These are phyloP conservation scores for Geotrichum phurueaensis DNA, from an alignment of 1,139 yeast species.

Conservation along the genomic window DNA sequence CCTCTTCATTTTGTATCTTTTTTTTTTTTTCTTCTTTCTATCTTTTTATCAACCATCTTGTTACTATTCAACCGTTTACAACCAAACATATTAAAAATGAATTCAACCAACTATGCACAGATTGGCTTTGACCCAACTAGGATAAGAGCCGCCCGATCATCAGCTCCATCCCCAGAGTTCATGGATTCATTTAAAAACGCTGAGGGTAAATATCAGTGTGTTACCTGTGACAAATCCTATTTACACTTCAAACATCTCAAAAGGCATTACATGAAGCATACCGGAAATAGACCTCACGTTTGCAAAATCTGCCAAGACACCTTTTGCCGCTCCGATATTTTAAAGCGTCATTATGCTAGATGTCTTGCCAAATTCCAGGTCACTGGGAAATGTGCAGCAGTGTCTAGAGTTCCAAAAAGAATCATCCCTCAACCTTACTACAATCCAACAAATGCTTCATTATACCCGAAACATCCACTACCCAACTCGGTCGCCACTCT, in stretches of 20 bases:
- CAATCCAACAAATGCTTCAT: neutral
- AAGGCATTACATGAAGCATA: conserved; percentile 20
- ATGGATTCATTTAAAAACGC: conserved; percentile 19
- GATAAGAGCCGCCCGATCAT: neutral
- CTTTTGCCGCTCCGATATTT: conserved; percentile 19
- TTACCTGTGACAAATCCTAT: conserved; percentile 17
- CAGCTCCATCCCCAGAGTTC: conserved; percentile 13
- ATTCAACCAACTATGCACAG: neutral
- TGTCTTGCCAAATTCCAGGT: conserved; percentile 22
- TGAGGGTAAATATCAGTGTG: conserved; percentile 25
- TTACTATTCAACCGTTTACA: neutral
- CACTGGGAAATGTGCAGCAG: conserved; percentile 22
- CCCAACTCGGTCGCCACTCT: neutral
- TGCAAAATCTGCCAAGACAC: conserved; percentile 19
- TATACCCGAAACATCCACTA: neutral
- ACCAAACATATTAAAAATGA: neutral
- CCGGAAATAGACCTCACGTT: conserved; percentile 20
- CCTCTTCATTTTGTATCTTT: neutral
- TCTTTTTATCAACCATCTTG: neutral
- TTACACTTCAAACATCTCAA: conserved; percentile 19
- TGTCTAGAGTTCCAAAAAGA: conserved; percentile 24
- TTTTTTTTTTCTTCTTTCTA: neutral
- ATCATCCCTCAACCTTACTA: conserved; percentile 8
- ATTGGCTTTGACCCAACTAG: neutral
- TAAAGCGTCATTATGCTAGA: conserved; percentile 22